Percentiles rank a stretch among this genome's conserved stretches.
Conservation (phyloP, 139 green algal species). For the Tetradesmus obliquus region DNA sequence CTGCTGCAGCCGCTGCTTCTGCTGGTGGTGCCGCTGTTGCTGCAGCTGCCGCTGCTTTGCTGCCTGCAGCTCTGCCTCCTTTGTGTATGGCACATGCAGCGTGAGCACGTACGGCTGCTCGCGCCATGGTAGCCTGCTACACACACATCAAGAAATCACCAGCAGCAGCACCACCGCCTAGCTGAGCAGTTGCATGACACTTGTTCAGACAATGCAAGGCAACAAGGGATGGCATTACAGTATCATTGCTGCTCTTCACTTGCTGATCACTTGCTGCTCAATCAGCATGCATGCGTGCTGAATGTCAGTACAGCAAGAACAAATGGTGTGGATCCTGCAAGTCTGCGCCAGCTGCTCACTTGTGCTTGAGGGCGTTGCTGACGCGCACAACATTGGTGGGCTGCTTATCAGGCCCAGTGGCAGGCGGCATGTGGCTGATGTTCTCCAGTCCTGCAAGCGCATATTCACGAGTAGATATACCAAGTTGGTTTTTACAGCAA, state of each 20-base stretch:
- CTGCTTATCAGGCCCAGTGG: conserved; percentile 37
- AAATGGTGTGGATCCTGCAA: neutral
- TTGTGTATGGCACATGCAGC: conserved; percentile 63
- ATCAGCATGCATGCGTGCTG: too few species aligned
- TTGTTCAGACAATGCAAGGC: too few species aligned
- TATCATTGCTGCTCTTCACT: too few species aligned
- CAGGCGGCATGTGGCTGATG: conserved; percentile 41
- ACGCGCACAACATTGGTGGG: conserved; percentile 31
- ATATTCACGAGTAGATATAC: too few species aligned
- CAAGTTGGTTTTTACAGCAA: too few species aligned
- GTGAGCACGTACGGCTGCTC: conserved; percentile 66
- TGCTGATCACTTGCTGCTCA: too few species aligned
- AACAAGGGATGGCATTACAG: too few species aligned
- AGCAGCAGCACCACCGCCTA: neutral
- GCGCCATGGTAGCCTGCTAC: conserved; percentile 66
- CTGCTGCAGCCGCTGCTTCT: neutral
- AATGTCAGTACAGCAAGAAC: too few species aligned
- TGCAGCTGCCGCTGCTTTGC: conserved; percentile 11
- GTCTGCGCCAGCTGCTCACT: neutral
- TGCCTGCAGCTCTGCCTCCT: conserved; percentile 31
- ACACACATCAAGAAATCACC: neutral
- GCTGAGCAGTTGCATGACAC: neutral
- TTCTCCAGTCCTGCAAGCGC: conserved; percentile 21
- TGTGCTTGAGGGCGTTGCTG: conserved; percentile 47
- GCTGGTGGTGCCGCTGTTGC: neutral